phyloP scores from a whole-genome alignment of 345 rosid genomes.

The Brassica carinata region DNA sequence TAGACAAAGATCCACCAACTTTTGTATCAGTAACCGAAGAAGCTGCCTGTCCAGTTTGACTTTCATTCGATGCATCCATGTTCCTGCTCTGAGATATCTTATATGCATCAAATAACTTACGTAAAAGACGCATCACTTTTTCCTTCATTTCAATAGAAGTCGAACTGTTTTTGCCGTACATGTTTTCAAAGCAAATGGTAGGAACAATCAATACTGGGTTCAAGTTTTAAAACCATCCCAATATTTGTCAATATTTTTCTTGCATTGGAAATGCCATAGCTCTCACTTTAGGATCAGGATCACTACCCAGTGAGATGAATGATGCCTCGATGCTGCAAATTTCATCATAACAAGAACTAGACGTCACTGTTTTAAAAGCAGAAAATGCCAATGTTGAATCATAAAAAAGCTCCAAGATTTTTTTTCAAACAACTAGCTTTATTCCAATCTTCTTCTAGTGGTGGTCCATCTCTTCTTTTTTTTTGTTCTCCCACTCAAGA shows the following conservation, averaged over 20 bases:
- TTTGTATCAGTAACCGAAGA: too few relatives aligned
- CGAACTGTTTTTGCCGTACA: neutral
- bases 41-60: too few relatives aligned
- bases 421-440: neutral
- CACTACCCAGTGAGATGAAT: neutral
- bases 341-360: constrained; percentile 5
- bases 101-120: too few relatives aligned
- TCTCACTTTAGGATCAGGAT: neutral
- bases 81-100: too few relatives aligned
- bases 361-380: neutral
- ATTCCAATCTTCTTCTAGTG: neutral
- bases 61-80: too few relatives aligned
- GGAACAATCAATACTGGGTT: neutral
- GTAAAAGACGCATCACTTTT: too few relatives aligned
- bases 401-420: constrained; percentile 5
- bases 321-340: neutral
- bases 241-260: neutral
- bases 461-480: neutral
- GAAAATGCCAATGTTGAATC: constrained; percentile 2
- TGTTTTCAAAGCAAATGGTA: neutral
- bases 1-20: too few relatives aligned
- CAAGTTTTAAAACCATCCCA: neutral
- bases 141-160: neutral
- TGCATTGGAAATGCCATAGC: constrained; percentile 1
- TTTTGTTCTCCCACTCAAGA: neutral